Evolutionary conservation across 164 flowering plant species (phyloP).

Genomic region (Aristolochia contorta): DNA sequence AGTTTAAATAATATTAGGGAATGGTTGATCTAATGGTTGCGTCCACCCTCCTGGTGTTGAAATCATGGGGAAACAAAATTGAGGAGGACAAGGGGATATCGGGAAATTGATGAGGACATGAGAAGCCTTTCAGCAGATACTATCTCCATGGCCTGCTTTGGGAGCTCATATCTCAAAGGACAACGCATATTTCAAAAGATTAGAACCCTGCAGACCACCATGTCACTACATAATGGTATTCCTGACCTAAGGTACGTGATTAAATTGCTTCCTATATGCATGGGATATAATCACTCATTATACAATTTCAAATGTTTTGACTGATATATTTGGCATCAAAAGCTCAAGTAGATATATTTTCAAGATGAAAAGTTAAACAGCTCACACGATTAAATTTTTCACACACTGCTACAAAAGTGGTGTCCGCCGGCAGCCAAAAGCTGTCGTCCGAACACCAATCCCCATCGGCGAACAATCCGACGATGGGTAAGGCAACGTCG

Average conservation of each 20-base stretch:
- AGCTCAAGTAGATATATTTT: no score
- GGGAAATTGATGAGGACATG: slow-evolving; percentile 23
- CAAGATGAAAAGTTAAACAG: no score
- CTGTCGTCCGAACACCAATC: no score
- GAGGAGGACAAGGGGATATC: slow-evolving; percentile 14
- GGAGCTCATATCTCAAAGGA: slow-evolving; percentile 14
- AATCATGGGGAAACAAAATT: slow-evolving; percentile 27
- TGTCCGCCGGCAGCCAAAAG: no score
- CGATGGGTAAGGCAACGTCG: no score
- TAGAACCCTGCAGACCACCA: slow-evolving; percentile 17
- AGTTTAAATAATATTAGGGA: slow-evolving; percentile 12
- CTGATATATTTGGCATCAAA: no score
- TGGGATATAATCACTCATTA: neutral
- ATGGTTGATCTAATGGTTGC: slow-evolving; percentile 28
- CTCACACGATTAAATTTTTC: no score
- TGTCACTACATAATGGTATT: slow-evolving; percentile 7
- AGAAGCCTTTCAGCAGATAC: slow-evolving; percentile 25
- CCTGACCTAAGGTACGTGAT: slow-evolving; percentile 25
- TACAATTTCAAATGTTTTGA: no score
- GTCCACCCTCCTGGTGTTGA: slow-evolving; percentile 15
- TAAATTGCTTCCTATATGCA: neutral
- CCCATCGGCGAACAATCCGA: no score
- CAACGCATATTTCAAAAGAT: slow-evolving; percentile 14
- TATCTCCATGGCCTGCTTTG: slow-evolving; percentile 19
- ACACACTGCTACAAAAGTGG: no score